A percentile compares a stretch with the other conserved stretches of the same genome.
These are phyloP conservation scores for Coemansia sp. DNA, from an alignment of 192 early-diverging fungal genomes.

Conservation along the genomic window DNA sequence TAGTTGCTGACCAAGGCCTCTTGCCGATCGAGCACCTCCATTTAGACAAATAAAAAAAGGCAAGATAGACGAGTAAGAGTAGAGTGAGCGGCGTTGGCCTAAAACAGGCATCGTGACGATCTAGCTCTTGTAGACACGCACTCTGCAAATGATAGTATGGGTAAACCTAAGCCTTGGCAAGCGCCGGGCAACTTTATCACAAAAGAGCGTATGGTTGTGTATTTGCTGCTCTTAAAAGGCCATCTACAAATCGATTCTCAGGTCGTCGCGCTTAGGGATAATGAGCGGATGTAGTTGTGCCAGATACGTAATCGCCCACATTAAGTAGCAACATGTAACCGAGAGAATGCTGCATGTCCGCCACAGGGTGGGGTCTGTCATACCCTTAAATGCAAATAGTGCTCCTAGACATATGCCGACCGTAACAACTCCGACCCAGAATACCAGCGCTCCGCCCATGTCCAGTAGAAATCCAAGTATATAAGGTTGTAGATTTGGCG, in stretches of 20 bases:
- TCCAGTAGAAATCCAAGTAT: constrained; percentile 10
- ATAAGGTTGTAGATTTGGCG: not conserved
- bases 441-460: constrained; percentile 50
- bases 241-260: constrained; percentile 53
- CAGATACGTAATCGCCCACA: constrained; percentile 89
- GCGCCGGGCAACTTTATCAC: not conserved
- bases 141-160: not conserved
- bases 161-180: not conserved
- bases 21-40: constrained; percentile 64
- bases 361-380: constrained; percentile 53
- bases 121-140: not conserved
- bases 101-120: not conserved
- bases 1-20: constrained; percentile 67
- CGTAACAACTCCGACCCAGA: constrained; percentile 43
- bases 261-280: constrained; percentile 67
- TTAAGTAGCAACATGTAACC: constrained; percentile 52
- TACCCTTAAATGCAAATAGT: constrained; percentile 41
- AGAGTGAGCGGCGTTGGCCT: too few species aligned
- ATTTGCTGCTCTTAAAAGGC: not conserved
- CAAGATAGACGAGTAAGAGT: not conserved
- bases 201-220: not conserved
- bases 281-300: constrained; percentile 85
- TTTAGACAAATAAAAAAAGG: constrained; percentile 14
- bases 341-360: constrained; percentile 51
- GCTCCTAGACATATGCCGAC: constrained; percentile 31